Evolutionary conservation across 495 filamentous ascomycete species (phyloP), one percentile per base, ranked within the genome.

Genomic region (Lophiotrema nucula): DNA sequence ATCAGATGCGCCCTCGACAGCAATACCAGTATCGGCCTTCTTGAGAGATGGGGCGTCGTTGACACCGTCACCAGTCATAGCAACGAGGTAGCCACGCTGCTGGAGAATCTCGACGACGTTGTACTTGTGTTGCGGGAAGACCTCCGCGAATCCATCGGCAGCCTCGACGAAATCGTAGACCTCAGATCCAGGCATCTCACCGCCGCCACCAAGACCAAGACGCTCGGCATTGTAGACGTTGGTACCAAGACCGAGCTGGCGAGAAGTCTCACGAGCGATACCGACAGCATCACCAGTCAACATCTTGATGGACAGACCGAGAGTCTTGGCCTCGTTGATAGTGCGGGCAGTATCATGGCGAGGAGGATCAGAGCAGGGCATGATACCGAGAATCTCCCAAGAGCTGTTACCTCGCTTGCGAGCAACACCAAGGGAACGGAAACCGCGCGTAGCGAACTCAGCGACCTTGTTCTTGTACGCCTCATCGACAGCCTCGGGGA

Each of bases 61-160:
- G 71, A 97, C 92, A 81, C 92, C 92, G 69, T 97, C 92, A 76
- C 92, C 92, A 74, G 92, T 97, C 92, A 97, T 97, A 66, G 92
- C 92, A 73, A 95, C 92, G 37, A 96, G 79, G 79, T 95, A 92
- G 65, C 92, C 92, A 79, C 92, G 88, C 76, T 96, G 88, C 75
- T 97, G 92, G 25, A 97, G 85, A 76, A 96, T 95, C 74, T 95
- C 88, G 63, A 97, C 92, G 68, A 97, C 92, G 64, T 95, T 91
- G 75, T 92, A 95, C 80, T 97, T 97, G 79, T 97, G 92, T 75
- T 97, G 90, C 53, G 92, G 92, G 80, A 95, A 97, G 38, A 96
- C 92, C 74, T 96, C 92, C 66, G 88, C 88, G 73, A 95, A 95
- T 72, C 91, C 91, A 81, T 96, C 91, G 44, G 91, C 91, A 75